phyloP scores from a whole-genome alignment of 2,329 filamentous ascomycete genomes.

The Exophiala spinifera region DNA sequence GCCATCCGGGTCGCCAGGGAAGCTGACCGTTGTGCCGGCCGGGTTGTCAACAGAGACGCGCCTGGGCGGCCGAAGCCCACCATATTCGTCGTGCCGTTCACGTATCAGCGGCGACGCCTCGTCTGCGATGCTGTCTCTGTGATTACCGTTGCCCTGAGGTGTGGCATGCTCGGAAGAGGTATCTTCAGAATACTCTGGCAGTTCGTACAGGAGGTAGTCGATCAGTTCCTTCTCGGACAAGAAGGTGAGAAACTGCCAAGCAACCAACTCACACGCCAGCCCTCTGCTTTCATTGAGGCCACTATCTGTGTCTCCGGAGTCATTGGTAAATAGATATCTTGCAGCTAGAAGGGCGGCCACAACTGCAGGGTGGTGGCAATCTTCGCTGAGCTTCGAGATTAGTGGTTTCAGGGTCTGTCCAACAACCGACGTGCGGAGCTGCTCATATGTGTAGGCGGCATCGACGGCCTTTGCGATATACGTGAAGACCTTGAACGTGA shows the following conservation, averaged over 20 bases:
- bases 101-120: conserved; percentile 35
- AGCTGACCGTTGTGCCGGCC: conserved; percentile 7
- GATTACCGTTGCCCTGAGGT: neutral
- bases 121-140: conserved; percentile 15
- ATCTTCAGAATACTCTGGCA: conserved; percentile 34
- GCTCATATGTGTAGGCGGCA: conserved; percentile 44
- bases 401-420: conserved; percentile 40
- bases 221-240: conserved; percentile 57
- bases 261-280: conserved; percentile 59
- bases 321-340: conserved; percentile 54
- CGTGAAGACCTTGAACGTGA: conserved; percentile 43
- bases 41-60: conserved; percentile 13
- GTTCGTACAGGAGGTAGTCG: conserved; percentile 55
- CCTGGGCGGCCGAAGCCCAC: conserved; percentile 16
- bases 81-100: conserved; percentile 10
- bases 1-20: conserved; percentile 6
- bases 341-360: conserved; percentile 54
- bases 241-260: conserved; percentile 59
- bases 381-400: conserved; percentile 39
- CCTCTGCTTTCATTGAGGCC: conserved; percentile 56
- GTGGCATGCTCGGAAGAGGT: conserved; percentile 15
- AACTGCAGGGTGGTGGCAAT: conserved; percentile 44
- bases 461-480: conserved; percentile 42
- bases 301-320: conserved; percentile 50
- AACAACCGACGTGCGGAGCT: conserved; percentile 39